Evolutionary conservation across 1,284 basidiomycete species (phyloP), one percentile per base, ranked within the genome.

Genomic region (Mycena citricolor): DNA sequence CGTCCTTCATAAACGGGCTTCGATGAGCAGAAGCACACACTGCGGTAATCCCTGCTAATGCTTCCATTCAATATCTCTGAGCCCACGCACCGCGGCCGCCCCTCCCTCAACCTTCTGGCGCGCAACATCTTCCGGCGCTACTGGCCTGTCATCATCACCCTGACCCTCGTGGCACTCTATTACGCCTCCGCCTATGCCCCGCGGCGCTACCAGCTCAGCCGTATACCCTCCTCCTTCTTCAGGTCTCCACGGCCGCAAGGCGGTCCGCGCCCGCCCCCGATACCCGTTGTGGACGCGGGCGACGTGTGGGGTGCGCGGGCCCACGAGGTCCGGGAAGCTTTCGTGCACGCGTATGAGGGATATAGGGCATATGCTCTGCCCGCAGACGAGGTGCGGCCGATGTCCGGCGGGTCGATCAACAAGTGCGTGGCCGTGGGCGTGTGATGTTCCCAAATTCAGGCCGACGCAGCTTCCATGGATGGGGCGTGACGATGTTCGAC

Each of bases 401-500:
- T 83, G 5, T 58, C 65, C 10, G 69, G 70, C 17, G 61, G 56
- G n/a, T 61, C 58, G 37, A 57, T 61, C 14, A 64, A 71, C 54
- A 68, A 69, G 68, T 69, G 47, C 46, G 58, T 49, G 7, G 16
- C n/a, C 31, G 2, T 23, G 14, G 1, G 19, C 21, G 14, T 22
- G 29, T 16, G 10, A 13, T 5, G 16, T 31, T n/a, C n/a, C n/a
- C 10, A 6, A 19, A 28, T n/a, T 40, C 43, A 14, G 49, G 16
- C 22, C 14, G n/a, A 60, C 62, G 50, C 65, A 81, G 78, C 52
- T 76, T 81, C 56, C 81, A 83, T 57, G 81, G 86, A 26, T 92
- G 89, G 89, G 85, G 85, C 29, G 77, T 89, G 1, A 83, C 85
- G 0, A 70, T 89, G 44, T 76, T 85, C 48, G 85, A 88, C 57